Evolutionary conservation across 2,329 filamentous ascomycete species (phyloP).

Genomic region (Pseudophaeomoniella oleicola): DNA sequence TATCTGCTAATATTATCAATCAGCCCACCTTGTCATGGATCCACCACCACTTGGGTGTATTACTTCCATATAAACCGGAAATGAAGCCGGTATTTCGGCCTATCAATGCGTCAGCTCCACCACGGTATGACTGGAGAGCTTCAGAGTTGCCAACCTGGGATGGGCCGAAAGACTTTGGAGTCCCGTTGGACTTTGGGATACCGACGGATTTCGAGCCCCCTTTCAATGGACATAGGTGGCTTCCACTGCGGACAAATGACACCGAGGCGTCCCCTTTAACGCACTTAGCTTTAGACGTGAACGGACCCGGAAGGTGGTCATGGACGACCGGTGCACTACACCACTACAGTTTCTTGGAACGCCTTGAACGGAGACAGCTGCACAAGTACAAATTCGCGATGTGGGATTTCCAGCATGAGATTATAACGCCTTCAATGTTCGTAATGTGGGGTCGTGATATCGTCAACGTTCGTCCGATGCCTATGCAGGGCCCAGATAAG

Average conservation of each 20-base stretch:
- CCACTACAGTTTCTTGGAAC: slow-evolving; percentile 32
- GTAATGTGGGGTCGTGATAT: not conserved
- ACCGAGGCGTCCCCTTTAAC: slow-evolving; percentile 35
- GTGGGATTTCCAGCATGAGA: not conserved
- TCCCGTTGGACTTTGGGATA: slow-evolving; percentile 12
- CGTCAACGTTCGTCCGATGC: not conserved
- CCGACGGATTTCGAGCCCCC: slow-evolving; percentile 9
- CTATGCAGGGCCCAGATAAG: not conserved
- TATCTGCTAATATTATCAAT: slow-evolving; percentile 43
- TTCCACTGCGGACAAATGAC: slow-evolving; percentile 23
- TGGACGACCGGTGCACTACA: slow-evolving; percentile 36
- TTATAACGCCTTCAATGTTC: not conserved
- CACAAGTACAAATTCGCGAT: not conserved
- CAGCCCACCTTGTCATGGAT: slow-evolving; percentile 38
- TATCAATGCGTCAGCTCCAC: slow-evolving; percentile 1
- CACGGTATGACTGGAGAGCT: slow-evolving; percentile 14
- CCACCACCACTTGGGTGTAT: slow-evolving; percentile 38
- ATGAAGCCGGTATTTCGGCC: slow-evolving; percentile 6
- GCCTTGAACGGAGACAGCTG: slow-evolving; percentile 29
- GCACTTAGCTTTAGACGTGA: slow-evolving; percentile 20
- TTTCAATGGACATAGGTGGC: slow-evolving; percentile 33
- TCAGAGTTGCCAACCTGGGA: slow-evolving; percentile 19
- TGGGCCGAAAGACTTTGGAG: slow-evolving; percentile 14
- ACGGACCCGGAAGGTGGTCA: slow-evolving; percentile 28
- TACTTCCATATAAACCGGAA: slow-evolving; percentile 39